Evolutionary conservation across 2,329 filamentous ascomycete genomes (phyloP).

Genomic region (Diaporthe ampelina): DNA sequence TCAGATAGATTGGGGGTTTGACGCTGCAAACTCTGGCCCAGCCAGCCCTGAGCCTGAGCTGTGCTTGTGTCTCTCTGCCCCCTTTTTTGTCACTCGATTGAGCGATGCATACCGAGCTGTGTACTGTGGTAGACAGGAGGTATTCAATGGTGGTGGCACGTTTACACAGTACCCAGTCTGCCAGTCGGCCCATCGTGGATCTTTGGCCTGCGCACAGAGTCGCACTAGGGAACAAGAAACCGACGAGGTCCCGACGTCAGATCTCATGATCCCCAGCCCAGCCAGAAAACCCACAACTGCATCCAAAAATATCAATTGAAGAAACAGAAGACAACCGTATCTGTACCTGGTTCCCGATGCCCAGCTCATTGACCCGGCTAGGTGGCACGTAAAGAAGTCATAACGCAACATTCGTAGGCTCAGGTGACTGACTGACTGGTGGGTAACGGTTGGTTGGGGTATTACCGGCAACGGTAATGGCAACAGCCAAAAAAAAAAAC

Average conservation of each 20-base stretch:
- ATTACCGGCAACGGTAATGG: not conserved
- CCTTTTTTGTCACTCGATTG: not conserved
- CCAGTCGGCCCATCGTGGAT: constrained; percentile 4
- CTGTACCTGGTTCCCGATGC: not conserved
- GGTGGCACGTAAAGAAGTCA: not conserved
- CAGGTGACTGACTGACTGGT: not conserved
- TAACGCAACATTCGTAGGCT: too few relatives aligned
- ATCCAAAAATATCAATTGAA: not conserved
- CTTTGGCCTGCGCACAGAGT: constrained; percentile 13
- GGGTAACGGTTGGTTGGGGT: not conserved
- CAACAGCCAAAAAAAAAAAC: not conserved
- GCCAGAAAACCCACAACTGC: not conserved
- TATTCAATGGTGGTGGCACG: not conserved
- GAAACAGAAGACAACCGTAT: not conserved
- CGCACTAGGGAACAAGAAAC: constrained; percentile 2
- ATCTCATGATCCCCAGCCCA: constrained; percentile 32
- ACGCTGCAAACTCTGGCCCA: not conserved
- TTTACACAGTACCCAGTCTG: not conserved
- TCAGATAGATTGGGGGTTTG: constrained; percentile 32
- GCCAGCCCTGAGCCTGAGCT: too few relatives aligned
- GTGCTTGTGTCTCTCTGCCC: too few relatives aligned
- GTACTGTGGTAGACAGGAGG: not conserved
- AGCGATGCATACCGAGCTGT: not conserved
- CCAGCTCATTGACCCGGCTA: not conserved
- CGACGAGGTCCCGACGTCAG: constrained; percentile 29